Evolutionary conservation across 768 basidiomycete genomes (phyloP).

Genomic region (Hericium rajendrae): DNA sequence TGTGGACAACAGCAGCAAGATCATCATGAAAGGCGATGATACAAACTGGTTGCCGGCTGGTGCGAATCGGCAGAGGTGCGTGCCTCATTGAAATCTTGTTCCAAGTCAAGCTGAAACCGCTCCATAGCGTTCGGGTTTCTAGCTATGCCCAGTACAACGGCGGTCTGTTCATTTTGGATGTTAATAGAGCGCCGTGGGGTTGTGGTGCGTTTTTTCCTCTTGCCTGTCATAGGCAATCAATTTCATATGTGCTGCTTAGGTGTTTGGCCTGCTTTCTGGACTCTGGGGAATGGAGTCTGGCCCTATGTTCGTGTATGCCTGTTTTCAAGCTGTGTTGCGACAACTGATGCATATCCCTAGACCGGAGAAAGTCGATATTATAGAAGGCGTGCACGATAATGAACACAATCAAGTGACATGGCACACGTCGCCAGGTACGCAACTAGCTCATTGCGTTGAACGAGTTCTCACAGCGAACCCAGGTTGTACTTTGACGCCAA

Average conservation of each 20-base stretch:
- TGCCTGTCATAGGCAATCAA: background rate
- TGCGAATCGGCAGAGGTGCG: slow-evolving; percentile 51
- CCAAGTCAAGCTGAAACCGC: background rate
- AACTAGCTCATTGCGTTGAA: background rate
- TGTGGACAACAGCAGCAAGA: slow-evolving; percentile 44
- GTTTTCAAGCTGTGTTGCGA: no score
- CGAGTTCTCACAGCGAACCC: slow-evolving; percentile 1
- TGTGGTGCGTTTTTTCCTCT: slow-evolving; percentile 48
- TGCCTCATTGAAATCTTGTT: background rate
- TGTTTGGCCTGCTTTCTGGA: slow-evolving; percentile 84
- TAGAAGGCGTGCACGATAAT: slow-evolving; percentile 80
- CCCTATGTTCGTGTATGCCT: slow-evolving; percentile 39
- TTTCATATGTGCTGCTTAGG: slow-evolving; percentile 27
- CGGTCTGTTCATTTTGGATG: slow-evolving; percentile 78
- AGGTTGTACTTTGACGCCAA: slow-evolving; percentile 53
- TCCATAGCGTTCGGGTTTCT: slow-evolving; percentile 66
- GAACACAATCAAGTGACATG: slow-evolving; percentile 79
- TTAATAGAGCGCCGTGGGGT: slow-evolving; percentile 80
- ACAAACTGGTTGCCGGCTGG: slow-evolving; percentile 45
- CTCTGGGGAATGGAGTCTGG: slow-evolving; percentile 50
- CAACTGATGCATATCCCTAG: slow-evolving; percentile 24
- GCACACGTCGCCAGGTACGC: slow-evolving; percentile 56
- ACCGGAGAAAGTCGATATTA: slow-evolving; percentile 77
- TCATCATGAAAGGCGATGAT: slow-evolving; percentile 73
- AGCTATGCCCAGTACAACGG: slow-evolving; percentile 55